Base-by-base conservation (phyloP, 1,139 yeast genomes). In the Wickerhamomyces sp. region DNA sequence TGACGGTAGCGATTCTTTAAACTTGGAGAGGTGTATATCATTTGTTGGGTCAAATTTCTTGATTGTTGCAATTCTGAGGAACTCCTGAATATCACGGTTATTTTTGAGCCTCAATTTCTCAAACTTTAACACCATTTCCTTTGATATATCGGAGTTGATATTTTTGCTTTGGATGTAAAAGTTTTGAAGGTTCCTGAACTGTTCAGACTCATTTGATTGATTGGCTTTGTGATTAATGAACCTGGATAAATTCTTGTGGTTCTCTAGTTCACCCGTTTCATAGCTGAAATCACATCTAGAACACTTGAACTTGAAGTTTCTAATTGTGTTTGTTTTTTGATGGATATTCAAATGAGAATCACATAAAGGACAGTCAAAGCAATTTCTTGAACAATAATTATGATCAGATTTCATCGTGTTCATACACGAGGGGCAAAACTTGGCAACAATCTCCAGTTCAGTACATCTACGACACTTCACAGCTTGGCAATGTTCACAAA, bases 191-290 rank as follows among this genome's bases (percentile, higher is more conserved):
- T 49, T 11, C 41, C 38, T 37, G 53, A 56, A 44, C 41, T 38
- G 6, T 27, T 15, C 18, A 41, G 39, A 7, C 3, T 39, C 14
- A 13, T 30, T 34, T 9, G 36, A 30, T 26, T 41, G 38, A 10
- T 45, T 47, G 7, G 49, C 26, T 27, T 48, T 41, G 2, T 38
- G 14, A 27, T 47, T 53, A 0, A 64, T 49, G 6, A 65, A 55
- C 4, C 59, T 53, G 0, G 52, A 40, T 37, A 68, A 44, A 1
- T 65, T 51, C 34, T 61, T 61, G 4, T 67, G 67, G 41, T 57
- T 64, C 7, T 49, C 51, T 32, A 58, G 48, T 1, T 55, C 38
- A 3, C 58, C 61, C 0, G 67, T 57, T 13, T 52, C 51, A 42
- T 56, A 66, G 1, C 26, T 41, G 57, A 61, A 68, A 0, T 42